Evolutionary conservation across 2,329 filamentous ascomycete genomes (phyloP), one percentile per base, ranked within the genome.

Genomic region (Exserohilum rostratum): DNA sequence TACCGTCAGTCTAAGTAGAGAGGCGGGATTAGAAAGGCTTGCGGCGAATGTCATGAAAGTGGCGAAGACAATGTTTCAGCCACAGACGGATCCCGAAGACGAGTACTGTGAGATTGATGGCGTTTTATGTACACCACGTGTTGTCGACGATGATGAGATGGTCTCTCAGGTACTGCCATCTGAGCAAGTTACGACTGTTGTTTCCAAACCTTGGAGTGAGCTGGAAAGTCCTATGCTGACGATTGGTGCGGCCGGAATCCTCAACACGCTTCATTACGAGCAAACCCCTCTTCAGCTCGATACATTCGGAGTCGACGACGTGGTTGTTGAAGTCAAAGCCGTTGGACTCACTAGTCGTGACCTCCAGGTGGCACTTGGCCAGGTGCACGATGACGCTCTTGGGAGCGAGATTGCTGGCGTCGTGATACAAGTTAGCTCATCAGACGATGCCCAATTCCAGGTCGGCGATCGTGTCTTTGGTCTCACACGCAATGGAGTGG

Each of bases 301-400:
- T 7, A 31, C 46, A 18, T 45, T 64, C 6, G 54, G 12, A 11
- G 20, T 34, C 3, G 51, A 55, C 22, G 61, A 66, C 15, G 50
- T 69, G 6, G 46, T 64, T 13, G 37, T 70, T 11, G 45, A 61
- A 18, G 47, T 65, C 33, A 53, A 52, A 33, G 61, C 61, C 4
- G 42, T 55, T 3, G 64, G 62, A 1, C 43, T 67, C 18, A 68
- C 61, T 25, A 61, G 46, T 44, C 58, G 58, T 20, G 67, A 71
- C 35, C 22, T 62, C 15, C 39, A 61, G 6, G 44, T 61, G 7
- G 51, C 62, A 4, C 50, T 64, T 9, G 76, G 76, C 5, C 71
- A 76, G 35, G 37, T 62, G 3, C 46, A 55, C 20, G 57, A 57
- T 6, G 53, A 60, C 15, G 22, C 33, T 2, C 52, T 61, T 25